phyloP scores from a whole-genome alignment of 345 rosid species.

The Populus tremula region DNA sequence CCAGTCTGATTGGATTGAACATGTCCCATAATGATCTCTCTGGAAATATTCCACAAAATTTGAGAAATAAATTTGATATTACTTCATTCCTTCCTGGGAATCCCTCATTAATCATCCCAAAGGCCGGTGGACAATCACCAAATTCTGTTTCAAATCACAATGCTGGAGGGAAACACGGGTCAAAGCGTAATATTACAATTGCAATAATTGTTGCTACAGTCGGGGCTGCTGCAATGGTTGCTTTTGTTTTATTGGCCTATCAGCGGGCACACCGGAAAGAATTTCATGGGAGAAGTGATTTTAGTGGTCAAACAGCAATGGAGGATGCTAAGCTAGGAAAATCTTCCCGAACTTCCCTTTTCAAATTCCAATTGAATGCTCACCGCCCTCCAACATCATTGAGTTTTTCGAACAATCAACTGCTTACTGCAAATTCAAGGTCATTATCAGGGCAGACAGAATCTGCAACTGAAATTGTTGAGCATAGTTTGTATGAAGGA shows the following conservation, averaged over 20 bases:
- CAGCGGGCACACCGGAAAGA: conserved; percentile 57
- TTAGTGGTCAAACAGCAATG: conserved; percentile 39
- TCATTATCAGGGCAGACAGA: conserved; percentile 68
- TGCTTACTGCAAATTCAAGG: conserved; percentile 80
- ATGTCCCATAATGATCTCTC: conserved; percentile 74
- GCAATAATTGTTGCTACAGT: conserved; percentile 74
- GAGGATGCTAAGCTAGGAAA: conserved; percentile 59
- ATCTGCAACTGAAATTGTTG: conserved; percentile 51
- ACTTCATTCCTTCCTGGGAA: conserved; percentile 82
- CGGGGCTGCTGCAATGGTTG: conserved; percentile 60
- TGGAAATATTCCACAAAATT: conserved; percentile 58
- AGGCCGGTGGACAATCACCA: conserved; percentile 14
- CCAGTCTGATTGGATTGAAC: conserved; percentile 56
- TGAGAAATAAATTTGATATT: conserved; percentile 42
- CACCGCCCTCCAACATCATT: conserved; percentile 56
- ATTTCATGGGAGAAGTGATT: conserved; percentile 56
- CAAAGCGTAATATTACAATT: conserved; percentile 48
- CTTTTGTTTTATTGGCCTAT: conserved; percentile 66
- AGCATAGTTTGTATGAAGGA: conserved; percentile 42
- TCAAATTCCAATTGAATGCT: conserved; percentile 58
- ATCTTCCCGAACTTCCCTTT: conserved; percentile 57
- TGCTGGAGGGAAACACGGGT: conserved; percentile 25
- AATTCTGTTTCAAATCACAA: conserved; percentile 14
- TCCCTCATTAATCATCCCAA: conserved; percentile 40
- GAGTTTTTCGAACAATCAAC: conserved; percentile 88